Conservation (phyloP, 495 filamentous ascomycete genomes). For the Hyaloscypha finlandica region DNA sequence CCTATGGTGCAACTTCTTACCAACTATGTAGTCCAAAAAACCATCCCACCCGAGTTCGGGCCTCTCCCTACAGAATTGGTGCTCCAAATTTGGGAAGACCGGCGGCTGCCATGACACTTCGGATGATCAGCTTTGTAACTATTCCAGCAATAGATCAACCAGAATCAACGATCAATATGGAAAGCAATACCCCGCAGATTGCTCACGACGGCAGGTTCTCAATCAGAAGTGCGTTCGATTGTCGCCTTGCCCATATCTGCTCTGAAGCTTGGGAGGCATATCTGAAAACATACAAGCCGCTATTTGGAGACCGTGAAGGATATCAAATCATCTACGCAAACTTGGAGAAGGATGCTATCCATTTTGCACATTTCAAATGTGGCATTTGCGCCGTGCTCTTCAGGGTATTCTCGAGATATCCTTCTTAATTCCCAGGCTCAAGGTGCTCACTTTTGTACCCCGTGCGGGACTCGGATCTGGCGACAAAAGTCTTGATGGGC, state of each 20-base stretch:
- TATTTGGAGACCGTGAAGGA: background rate
- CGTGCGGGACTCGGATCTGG: no score
- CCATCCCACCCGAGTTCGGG: background rate
- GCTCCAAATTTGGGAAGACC: background rate
- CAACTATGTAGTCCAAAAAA: background rate
- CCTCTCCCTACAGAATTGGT: background rate
- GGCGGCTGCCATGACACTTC: background rate
- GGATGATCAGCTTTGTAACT: background rate
- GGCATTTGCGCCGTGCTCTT: background rate
- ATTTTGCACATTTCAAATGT: slow-evolving; percentile 8
- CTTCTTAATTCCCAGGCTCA: background rate
- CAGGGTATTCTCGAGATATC: background rate
- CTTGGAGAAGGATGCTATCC: background rate
- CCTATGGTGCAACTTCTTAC: background rate
- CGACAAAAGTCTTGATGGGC: background rate
- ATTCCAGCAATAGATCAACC: background rate
- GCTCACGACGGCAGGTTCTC: background rate
- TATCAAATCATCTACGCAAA: background rate
- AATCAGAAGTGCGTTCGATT: background rate
- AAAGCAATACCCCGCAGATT: background rate
- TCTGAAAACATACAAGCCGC: background rate
- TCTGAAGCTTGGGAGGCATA: background rate
- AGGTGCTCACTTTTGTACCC: background rate
- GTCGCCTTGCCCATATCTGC: background rate
- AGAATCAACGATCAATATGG: background rate